Conservation (phyloP, 257 asterid genomes). For the Salvia hispanica region DNA sequence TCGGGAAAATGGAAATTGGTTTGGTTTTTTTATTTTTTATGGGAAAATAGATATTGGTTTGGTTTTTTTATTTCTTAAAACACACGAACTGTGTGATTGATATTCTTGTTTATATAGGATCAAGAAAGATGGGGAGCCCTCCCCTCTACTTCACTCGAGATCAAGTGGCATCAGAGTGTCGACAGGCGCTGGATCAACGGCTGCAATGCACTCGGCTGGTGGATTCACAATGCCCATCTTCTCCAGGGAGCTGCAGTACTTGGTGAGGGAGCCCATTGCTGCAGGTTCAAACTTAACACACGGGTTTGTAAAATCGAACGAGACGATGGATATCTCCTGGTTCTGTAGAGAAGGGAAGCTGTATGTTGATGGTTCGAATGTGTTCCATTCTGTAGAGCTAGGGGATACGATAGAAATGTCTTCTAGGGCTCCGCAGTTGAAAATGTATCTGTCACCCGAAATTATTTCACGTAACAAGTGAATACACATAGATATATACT, state of each 20-base stretch:
- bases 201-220: constrained; percentile 91
- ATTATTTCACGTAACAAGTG: constrained; percentile 36
- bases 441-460: constrained; percentile 59
- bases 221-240: constrained; percentile 72
- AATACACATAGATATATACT: neutral
- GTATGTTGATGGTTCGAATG: constrained; percentile 82
- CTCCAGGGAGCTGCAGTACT: constrained; percentile 82
- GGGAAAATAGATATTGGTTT: too few relatives aligned
- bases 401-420: constrained; percentile 82
- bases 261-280: constrained; percentile 88
- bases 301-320: constrained; percentile 51
- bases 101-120: neutral
- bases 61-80: constrained; percentile 2
- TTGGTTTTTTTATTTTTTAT: neutral
- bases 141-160: constrained; percentile 66
- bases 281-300: constrained; percentile 46
- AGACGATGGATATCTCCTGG: constrained; percentile 73
- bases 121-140: constrained; percentile 12
- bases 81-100: neutral
- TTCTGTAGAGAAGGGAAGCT: constrained; percentile 66
- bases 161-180: constrained; percentile 95
- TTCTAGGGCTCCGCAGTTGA: constrained; percentile 64
- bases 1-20: constrained; percentile 2
- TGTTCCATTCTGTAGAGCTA: constrained; percentile 53
- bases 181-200: constrained; percentile 94